Evolutionary conservation across 192 early-diverging fungal genomes (phyloP), one percentile per base, ranked within the genome.

Genomic region (Allomyces macrogynus): DNA sequence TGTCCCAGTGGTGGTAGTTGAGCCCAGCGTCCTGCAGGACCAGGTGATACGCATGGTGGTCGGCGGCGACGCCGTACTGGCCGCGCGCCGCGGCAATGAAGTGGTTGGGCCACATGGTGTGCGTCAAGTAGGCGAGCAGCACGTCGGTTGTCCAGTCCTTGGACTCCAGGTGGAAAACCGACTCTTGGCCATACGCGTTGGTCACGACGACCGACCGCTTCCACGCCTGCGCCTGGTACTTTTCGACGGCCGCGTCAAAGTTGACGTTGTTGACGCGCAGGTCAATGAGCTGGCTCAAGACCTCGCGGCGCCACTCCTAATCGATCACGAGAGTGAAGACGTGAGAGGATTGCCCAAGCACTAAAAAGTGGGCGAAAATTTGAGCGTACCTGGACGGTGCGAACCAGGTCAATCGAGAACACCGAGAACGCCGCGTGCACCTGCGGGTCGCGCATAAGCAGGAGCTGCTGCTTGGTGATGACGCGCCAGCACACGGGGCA

Each of bases 1-100:
- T n/a, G 49, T 57, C 49, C 49, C 49, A 57, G 49, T 57, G 49
- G 49, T 57, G 49, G 49, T 20, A 57, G 49, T 57, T 57, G 49
- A 57, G 16, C 16, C 49, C 49, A 57, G 49, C 12, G 49, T 57
- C 49, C 49, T 57, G 49, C 16, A 57, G 16, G 20, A n/a, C 49
- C 49, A 57, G 20, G 49, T 14, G 20, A 2, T 20, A 20, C 16
- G 49, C 20, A 5, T 57, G 49, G 49, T 57, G 49, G 49, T 57
- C 49, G 16, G 49, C 49, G 12, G 20, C 16, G 49, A n/a, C 49
- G 20, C 49, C 49, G 16, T 57, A 57, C 16, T 14, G 20, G 16
- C 16, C 49, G 16, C 20, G 49, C 16, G 49, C 12, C 9, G 12
- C 16, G 16, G 49, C 49, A 14, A n/a, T n/a, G 20, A 20, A 57